Percentiles rank a stretch among this genome's conserved stretches.
phyloP scores from a whole-genome alignment of 805 yeast genomes.

The Saccharomycopsis capsularis region DNA sequence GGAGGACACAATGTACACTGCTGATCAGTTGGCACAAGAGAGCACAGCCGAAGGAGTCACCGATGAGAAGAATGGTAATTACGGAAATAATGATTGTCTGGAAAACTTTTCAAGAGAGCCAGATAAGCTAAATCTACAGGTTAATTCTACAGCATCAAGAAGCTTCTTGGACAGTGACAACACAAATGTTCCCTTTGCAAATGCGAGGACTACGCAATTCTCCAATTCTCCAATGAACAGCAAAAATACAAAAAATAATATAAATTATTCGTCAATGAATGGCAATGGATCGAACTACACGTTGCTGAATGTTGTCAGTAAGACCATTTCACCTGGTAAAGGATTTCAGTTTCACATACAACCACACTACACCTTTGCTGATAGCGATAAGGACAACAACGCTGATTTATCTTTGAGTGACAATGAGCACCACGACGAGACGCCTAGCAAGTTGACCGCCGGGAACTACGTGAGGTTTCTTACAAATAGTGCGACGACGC shows the following conservation, averaged over 20 bases:
- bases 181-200: constrained; percentile 2
- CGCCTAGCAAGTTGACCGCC: background rate
- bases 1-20: constrained; percentile 19
- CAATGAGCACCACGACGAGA: constrained; percentile 6
- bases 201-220: constrained; percentile 21
- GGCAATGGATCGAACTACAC: constrained; percentile 8
- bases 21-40: constrained; percentile 21
- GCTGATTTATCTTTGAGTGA: background rate
- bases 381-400: background rate
- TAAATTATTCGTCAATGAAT: background rate
- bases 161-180: constrained; percentile 1
- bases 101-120: too few species aligned
- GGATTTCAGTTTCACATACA: background rate
- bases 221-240: constrained; percentile 11
- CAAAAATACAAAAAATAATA: background rate
- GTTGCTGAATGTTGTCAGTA: background rate
- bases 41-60: constrained; percentile 27
- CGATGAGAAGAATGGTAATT: constrained; percentile 9
- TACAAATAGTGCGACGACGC: constrained; percentile 9
- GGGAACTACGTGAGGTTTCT: constrained; percentile 6
- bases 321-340: background rate
- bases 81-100: background rate
- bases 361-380: background rate
- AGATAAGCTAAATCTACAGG: too few species aligned
- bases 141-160: too few species aligned